Evolutionary conservation across 1,139 yeast species (phyloP).

Genomic region (Yamadazyma triangularis): DNA sequence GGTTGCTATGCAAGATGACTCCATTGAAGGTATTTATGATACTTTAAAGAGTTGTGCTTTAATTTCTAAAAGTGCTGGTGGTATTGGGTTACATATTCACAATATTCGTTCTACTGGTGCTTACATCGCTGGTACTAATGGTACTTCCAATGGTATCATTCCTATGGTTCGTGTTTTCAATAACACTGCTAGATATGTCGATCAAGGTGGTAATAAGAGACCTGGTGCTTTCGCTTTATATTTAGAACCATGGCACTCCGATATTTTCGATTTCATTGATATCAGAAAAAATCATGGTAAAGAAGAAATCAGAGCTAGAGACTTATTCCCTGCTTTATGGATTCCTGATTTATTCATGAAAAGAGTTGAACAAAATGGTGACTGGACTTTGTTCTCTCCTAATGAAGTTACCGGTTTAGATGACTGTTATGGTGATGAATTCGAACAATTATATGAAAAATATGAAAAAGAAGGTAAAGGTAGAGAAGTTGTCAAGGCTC

Average conservation of each 20-base stretch:
- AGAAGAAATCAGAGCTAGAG: slow-evolving; percentile 88
- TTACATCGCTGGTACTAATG: slow-evolving; percentile 84
- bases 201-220: slow-evolving; percentile 92
- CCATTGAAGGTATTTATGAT: slow-evolving; percentile 86
- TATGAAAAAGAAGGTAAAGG: slow-evolving; percentile 75
- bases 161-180: slow-evolving; percentile 90
- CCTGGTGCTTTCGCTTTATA: slow-evolving; percentile 92
- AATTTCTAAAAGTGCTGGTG: slow-evolving; percentile 88
- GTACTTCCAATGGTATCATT: slow-evolving; percentile 81
- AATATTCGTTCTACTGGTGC: slow-evolving; percentile 84
- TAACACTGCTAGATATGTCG: slow-evolving; percentile 89
- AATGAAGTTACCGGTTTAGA: slow-evolving; percentile 82
- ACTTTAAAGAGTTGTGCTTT: slow-evolving; percentile 83
- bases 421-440: slow-evolving; percentile 80
- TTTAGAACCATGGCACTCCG: slow-evolving; percentile 91
- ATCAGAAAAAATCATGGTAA: slow-evolving; percentile 88
- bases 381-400: slow-evolving; percentile 87
- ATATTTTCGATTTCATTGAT: slow-evolving; percentile 76
- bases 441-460: slow-evolving; percentile 61
- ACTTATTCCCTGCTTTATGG: slow-evolving; percentile 89
- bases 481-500: slow-evolving; percentile 71
- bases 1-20: slow-evolving; percentile 84
- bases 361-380: slow-evolving; percentile 72
- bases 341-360: slow-evolving; percentile 87
- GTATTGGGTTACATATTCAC: slow-evolving; percentile 81